Evolutionary conservation across 2,329 filamentous ascomycete genomes (phyloP), one percentile per base, ranked within the genome.

Genomic region (Aspergillus puulaauensis): DNA sequence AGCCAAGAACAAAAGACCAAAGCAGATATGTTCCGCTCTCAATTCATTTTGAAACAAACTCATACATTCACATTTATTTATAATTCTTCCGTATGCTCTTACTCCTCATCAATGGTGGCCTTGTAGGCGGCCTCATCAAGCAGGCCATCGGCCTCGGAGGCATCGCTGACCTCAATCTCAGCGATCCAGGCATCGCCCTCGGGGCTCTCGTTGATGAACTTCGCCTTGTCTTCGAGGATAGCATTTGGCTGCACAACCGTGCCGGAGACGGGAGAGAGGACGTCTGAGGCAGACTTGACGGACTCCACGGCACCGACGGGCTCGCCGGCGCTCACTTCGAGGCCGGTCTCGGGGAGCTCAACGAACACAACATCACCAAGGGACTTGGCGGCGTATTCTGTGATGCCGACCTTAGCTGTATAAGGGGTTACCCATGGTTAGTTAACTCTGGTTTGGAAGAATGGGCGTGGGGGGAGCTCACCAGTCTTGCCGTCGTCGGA

Each of bases 281-380:
- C 96, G 75, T 99, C 95, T 63, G 91, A 93, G n/a, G 95, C 95
- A 62, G 90, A 95, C 83, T 99, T 99, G 77, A 99, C 95, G 3
- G 92, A 97, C 82, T 99, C 95, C 68, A 99, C 93, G 60, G 93
- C 92, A 66, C 95, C 95, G 66, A 98, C 90, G 64, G 89, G 83
- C 72, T 98, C 93, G 69, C 92, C 92, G 57, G 87, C 84, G 58
- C 78, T 77, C 61, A 96, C 83, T 68, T 88, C 84, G 66, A 87
- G 80, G 64, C 86, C 88, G 56, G 82, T 73, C 65, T 88, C 82
- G 56, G 95, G 95, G 31, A 99, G 89, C 82, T 99, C 95, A 70
- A 98, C 92, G 80, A 90, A 99, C 73, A 99, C 93, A 59, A 98
- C 93, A 74, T 99, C 95, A 66, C 95, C 95, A 61, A 99, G 90